A percentile compares a stretch with the other conserved stretches of the same genome.
Evolutionary conservation across 2,329 filamentous ascomycete genomes (phyloP).

Genomic region (Mariannaea elegans): DNA sequence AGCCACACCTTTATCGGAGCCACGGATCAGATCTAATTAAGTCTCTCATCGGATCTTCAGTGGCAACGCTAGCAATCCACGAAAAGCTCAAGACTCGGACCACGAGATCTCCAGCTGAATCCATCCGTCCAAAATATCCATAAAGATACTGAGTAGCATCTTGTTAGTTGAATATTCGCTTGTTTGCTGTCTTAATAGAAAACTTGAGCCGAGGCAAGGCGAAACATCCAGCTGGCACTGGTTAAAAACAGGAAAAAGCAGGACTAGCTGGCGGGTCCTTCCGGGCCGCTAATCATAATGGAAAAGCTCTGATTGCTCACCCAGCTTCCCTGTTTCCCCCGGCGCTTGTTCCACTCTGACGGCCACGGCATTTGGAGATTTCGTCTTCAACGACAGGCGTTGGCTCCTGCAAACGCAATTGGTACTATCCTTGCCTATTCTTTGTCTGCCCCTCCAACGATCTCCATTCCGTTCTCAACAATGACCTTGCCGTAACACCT

Average conservation of each 20-base stretch:
- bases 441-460: slow-evolving; percentile 13
- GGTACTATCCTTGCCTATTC: slow-evolving; percentile 20
- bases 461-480: slow-evolving; percentile 12
- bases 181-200: too few relatives aligned
- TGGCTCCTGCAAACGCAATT: slow-evolving; percentile 14
- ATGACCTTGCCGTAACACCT: slow-evolving; percentile 36
- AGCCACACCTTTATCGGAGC: slow-evolving; percentile 8
- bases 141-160: too few relatives aligned
- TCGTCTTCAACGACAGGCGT: slow-evolving; percentile 23
- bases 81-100: background rate
- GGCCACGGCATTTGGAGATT: slow-evolving; percentile 30
- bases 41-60: slow-evolving; percentile 2
- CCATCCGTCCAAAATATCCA: background rate
- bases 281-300: slow-evolving; percentile 42
- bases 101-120: background rate
- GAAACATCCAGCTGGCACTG: slow-evolving; percentile 21
- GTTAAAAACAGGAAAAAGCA: slow-evolving; percentile 2
- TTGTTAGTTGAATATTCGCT: too few relatives aligned
- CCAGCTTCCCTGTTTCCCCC: slow-evolving; percentile 29
- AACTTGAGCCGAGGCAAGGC: slow-evolving; percentile 44
- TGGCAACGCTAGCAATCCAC: slow-evolving; percentile 12
- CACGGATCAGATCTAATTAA: slow-evolving; percentile 4
- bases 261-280: slow-evolving; percentile 37
- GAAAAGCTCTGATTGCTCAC: slow-evolving; percentile 38
- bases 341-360: slow-evolving; percentile 26